These are phyloP conservation scores for Albatrellus sp. DNA, from an alignment of 1,284 basidiomycete species.

Conservation along the genomic window DNA sequence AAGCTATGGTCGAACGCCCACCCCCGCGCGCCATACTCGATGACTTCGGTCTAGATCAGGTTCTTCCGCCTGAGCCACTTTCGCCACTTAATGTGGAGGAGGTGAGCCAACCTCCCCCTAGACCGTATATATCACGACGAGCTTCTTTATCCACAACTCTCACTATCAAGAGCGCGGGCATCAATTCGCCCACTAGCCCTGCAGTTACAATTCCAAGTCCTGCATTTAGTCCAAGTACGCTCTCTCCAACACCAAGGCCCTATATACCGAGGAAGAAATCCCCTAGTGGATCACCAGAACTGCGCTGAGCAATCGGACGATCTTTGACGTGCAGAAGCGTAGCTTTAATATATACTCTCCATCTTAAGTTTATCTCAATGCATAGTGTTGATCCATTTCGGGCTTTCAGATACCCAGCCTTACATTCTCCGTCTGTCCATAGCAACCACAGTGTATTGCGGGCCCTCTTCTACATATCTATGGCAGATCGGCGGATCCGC, in stretches of 20 bases:
- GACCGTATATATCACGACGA: conserved; percentile 45
- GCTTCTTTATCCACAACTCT: conserved; percentile 32
- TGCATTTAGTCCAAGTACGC: background rate
- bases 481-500: no score
- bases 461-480: no score
- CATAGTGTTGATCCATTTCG: no score
- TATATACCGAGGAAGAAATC: conserved; percentile 6
- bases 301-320: background rate
- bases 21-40: conserved; percentile 46
- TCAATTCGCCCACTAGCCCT: background rate
- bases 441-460: no score
- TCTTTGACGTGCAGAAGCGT: conserved; percentile 4
- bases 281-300: conserved; percentile 4
- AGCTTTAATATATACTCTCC: no score
- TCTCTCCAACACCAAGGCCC: conserved; percentile 1
- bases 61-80: conserved; percentile 14
- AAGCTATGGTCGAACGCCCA: conserved; percentile 50
- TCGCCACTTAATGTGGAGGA: conserved; percentile 16
- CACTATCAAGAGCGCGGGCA: conserved; percentile 2
- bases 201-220: background rate
- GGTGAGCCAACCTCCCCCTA: conserved; percentile 31
- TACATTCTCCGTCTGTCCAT: no score
- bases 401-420: no score
- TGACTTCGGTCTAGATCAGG: conserved; percentile 28
- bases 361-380: background rate